Conservation (phyloP, 306 rosid genomes). For the Phaseolus lunatus region DNA sequence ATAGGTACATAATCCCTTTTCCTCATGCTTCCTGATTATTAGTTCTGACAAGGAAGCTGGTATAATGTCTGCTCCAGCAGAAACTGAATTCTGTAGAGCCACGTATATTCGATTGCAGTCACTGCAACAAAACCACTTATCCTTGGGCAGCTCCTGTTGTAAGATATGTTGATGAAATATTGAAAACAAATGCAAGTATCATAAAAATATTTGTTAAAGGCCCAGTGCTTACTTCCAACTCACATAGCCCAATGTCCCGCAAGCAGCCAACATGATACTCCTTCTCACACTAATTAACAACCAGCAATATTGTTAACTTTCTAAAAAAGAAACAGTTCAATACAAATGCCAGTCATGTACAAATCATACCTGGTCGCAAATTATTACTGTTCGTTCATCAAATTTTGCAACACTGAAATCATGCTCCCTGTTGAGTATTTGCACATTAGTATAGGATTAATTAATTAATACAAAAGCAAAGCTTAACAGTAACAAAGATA, state of each 20-base stretch:
- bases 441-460: neutral
- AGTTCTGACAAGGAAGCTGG: constrained; percentile 63
- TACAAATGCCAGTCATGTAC: constrained; percentile 10
- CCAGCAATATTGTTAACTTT: constrained; percentile 30
- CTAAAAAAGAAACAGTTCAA: constrained; percentile 11
- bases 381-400: constrained; percentile 91
- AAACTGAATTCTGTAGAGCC: constrained; percentile 72
- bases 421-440: constrained; percentile 59
- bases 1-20: constrained; percentile 66
- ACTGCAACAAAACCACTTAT: constrained; percentile 97
- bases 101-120: constrained; percentile 82
- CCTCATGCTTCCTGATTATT: constrained; percentile 75
- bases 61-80: constrained; percentile 69
- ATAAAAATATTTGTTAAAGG: constrained; percentile 34
- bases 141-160: constrained; percentile 91
- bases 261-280: constrained; percentile 98
- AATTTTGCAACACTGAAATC: constrained; percentile 92
- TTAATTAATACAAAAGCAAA: neutral
- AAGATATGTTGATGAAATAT: constrained; percentile 33
- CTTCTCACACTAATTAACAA: constrained; percentile 86
- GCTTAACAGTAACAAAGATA: constrained; percentile 10
- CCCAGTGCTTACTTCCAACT: constrained; percentile 72
- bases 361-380: constrained; percentile 92
- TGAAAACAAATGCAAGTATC: constrained; percentile 37
- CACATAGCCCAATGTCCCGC: constrained; percentile 79